Evolutionary conservation across 1,139 yeast genomes (phyloP).

Genomic region (Suhomyces yuchorum): DNA sequence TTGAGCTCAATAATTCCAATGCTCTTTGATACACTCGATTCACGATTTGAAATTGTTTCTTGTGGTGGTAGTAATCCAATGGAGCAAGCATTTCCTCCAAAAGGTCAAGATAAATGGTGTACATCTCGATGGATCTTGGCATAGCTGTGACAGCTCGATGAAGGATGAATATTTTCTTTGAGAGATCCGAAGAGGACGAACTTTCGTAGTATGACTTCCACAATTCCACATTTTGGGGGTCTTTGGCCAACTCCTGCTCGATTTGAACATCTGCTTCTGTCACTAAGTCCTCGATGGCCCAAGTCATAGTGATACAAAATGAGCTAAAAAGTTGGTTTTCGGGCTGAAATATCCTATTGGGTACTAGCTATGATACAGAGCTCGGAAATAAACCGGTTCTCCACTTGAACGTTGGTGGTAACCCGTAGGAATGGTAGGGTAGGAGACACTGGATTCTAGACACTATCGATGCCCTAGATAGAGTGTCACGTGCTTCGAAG

Average conservation of each 20-base stretch:
- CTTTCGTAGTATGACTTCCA: constrained; percentile 59
- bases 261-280: constrained; percentile 5
- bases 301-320: not conserved
- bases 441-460: no score
- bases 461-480: no score
- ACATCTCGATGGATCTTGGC: constrained; percentile 55
- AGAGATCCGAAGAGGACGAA: constrained; percentile 25
- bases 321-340: not conserved
- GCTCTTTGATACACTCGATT: constrained; percentile 51
- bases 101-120: constrained; percentile 55
- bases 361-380: no score
- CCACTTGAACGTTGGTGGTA: no score
- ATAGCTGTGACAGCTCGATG: constrained; percentile 54
- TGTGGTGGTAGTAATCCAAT: constrained; percentile 30
- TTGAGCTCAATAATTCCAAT: constrained; percentile 43
- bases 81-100: constrained; percentile 33
- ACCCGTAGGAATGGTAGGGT: no score
- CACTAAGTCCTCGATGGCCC: constrained; percentile 4
- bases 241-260: constrained; percentile 49
- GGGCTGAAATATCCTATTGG: no score
- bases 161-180: constrained; percentile 45
- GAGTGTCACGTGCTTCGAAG: no score
- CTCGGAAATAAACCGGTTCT: no score
- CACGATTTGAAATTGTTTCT: constrained; percentile 34
- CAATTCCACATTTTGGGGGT: constrained; percentile 42